phyloP scores from a whole-genome alignment of 306 rosid species.

The Geum urbanum region DNA sequence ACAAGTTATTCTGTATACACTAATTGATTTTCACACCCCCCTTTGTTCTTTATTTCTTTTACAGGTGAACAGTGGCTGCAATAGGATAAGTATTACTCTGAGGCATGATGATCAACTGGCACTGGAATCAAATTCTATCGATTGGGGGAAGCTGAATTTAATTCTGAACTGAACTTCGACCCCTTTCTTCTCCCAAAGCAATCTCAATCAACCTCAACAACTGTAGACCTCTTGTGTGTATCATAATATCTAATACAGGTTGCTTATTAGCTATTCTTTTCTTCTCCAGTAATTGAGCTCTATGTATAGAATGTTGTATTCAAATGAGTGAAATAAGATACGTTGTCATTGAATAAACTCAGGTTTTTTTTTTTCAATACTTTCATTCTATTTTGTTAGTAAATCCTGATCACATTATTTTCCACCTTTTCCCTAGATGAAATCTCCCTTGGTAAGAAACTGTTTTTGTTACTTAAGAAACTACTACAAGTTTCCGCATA shows the following conservation, averaged over 20 bases:
- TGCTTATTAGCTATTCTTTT: constrained; percentile 28
- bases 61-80: constrained; percentile 45
- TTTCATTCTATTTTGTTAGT: constrained; percentile 25
- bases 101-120: constrained; percentile 30
- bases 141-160: constrained; percentile 37
- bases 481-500: not conserved
- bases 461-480: not conserved
- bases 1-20: not conserved
- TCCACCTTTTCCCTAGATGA: constrained; percentile 4
- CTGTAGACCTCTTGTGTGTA: constrained; percentile 36
- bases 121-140: constrained; percentile 25
- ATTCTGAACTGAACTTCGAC: constrained; percentile 24
- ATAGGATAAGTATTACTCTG: constrained; percentile 26
- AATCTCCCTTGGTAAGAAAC: not conserved
- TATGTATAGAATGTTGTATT: constrained; percentile 61
- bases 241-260: constrained; percentile 40
- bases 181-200: constrained; percentile 26
- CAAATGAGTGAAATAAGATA: constrained; percentile 40
- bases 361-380: constrained; percentile 41
- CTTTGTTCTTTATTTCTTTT: not conserved
- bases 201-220: constrained; percentile 30
- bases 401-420: constrained; percentile 23
- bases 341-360: constrained; percentile 43
- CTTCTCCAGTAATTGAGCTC: constrained; percentile 39
- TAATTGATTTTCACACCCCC: not conserved